Conservation (phyloP, 208 protist genomes). For the Spongospora subterranea region DNA sequence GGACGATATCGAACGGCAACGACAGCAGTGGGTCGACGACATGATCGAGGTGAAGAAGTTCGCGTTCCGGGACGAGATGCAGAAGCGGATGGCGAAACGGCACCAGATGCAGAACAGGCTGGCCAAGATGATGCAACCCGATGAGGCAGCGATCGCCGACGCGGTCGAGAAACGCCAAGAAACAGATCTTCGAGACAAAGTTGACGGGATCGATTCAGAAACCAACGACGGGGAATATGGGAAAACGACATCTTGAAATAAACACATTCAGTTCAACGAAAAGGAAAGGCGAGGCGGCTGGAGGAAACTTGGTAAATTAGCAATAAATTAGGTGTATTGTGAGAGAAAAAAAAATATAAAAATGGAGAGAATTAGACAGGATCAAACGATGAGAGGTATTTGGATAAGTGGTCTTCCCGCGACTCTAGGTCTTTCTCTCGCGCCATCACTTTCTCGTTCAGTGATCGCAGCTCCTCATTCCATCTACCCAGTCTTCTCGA, state of each 20-base stretch:
- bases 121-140: no score
- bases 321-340: neutral
- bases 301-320: neutral
- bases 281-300: no score
- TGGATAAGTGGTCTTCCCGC: slow-evolving; percentile 3
- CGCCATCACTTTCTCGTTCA: neutral
- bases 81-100: neutral
- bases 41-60: slow-evolving; percentile 55
- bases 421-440: neutral
- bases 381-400: neutral
- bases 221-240: neutral
- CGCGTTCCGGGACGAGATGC: slow-evolving; percentile 19
- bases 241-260: neutral
- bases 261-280: neutral
- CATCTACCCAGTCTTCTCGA: slow-evolving; percentile 19
- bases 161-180: no score
- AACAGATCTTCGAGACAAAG: no score
- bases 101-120: neutral
- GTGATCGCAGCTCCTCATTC: slow-evolving; percentile 5
- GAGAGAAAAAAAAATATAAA: neutral
- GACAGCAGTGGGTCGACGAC: slow-evolving; percentile 45
- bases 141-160: no score
- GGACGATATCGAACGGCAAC: neutral
- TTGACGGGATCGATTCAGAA: neutral
- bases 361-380: neutral